phyloP scores from a whole-genome alignment of 2,329 filamentous ascomycete genomes.

The Fusarium sarcochroum region DNA sequence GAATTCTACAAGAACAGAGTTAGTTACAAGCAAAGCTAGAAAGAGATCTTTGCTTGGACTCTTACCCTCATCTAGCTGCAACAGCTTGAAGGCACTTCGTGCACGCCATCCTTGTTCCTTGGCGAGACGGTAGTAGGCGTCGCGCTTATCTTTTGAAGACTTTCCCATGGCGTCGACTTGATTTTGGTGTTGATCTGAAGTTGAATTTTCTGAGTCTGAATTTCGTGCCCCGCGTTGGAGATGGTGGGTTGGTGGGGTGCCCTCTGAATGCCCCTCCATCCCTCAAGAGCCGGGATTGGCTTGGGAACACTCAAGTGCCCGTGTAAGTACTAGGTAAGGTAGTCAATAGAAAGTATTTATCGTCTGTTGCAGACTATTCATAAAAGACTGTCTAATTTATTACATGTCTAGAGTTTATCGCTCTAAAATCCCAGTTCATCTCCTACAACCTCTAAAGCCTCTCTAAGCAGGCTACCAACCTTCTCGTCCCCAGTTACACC shows the following conservation, averaged over 20 bases:
- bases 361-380: slow-evolving; percentile 6
- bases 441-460: slow-evolving; percentile 74
- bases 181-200: slow-evolving; percentile 11
- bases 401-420: slow-evolving; percentile 5
- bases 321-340: no score
- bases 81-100: slow-evolving; percentile 94
- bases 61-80: slow-evolving; percentile 88
- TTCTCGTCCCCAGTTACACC: slow-evolving; percentile 71
- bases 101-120: slow-evolving; percentile 99
- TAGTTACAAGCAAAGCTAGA: slow-evolving; percentile 10
- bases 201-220: slow-evolving; percentile 41
- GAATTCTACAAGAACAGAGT: slow-evolving; percentile 74
- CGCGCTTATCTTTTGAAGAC: slow-evolving; percentile 98
- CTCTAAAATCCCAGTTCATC: slow-evolving; percentile 58
- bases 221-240: slow-evolving; percentile 49
- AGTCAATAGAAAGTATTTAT: background rate
- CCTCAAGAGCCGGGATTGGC: slow-evolving; percentile 13
- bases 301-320: slow-evolving; percentile 1
- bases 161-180: slow-evolving; percentile 79
- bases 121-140: slow-evolving; percentile 96
- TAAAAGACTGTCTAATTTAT: slow-evolving; percentile 5
- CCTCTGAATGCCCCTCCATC: slow-evolving; percentile 19
- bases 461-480: slow-evolving; percentile 69
- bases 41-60: background rate
- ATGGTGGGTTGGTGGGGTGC: slow-evolving; percentile 37